Evolutionary conservation across 192 early-diverging fungal species (phyloP), one percentile per base, ranked within the genome.

Genomic region (Mortierella hygrophila): DNA sequence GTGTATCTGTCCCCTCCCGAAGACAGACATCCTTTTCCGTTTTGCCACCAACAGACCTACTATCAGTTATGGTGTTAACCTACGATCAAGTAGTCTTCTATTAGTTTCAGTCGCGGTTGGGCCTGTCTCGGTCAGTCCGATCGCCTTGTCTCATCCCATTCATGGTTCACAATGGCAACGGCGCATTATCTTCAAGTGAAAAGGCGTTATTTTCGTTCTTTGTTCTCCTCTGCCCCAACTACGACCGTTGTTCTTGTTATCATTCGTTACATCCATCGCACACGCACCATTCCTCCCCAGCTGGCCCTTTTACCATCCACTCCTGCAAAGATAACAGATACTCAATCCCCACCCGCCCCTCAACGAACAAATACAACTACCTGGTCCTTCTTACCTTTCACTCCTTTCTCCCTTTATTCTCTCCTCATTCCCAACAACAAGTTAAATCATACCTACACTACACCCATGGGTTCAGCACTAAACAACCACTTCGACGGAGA

Each of bases 401-500:
- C 49, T 46, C 72, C 11, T 18, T 21, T 21, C 16, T 69, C 42
- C 47, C 16, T 52, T 49, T 10, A 5, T 6, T 37, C 44, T 23
- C 5, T 35, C 16, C 18, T 68, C 2, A 0, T 35, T 41, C 42
- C 41, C 38, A 40, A 6, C 8, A 0, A 37, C 32, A 18, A 18
- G 8, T n/a, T 0, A 77, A 29, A 23, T 15, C 1, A 77, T 41
- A 40, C 35, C 29, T 35, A 57, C 37, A 15, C 7, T 52, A 75
- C 18, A 63, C 74, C 38, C 32, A 77, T 77, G 76, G 65, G 16
- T 52, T 52, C 76, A 41, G 42, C 76, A 3, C 32, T 70, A 13
- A 77, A 69, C n/a, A 68, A 41, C 35, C 76, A 65, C 65, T 77
- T 77, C 20, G 76, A 77, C 15, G 46, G 32, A 40, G 44, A 35